Percentiles rank a stretch among this genome's conserved stretches.
Conservation (phyloP, 805 yeast species). For the Cyberlindnera subsufficiens region DNA sequence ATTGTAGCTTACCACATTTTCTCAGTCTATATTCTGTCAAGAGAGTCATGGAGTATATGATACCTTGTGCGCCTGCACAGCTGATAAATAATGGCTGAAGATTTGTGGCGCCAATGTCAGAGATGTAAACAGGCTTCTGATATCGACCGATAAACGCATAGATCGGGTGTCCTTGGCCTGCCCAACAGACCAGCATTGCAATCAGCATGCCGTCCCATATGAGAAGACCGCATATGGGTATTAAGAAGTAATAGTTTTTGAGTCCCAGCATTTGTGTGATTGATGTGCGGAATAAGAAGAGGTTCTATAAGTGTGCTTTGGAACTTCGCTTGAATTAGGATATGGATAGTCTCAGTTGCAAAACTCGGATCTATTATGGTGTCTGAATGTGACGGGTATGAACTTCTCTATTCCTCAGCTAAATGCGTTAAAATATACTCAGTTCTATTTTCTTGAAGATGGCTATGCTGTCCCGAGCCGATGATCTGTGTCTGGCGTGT, state of each 20-base stretch:
- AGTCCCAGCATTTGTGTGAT: constrained; percentile 8
- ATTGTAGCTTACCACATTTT: constrained; percentile 42
- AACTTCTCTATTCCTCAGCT: too few relatives aligned
- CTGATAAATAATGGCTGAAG: constrained; percentile 79
- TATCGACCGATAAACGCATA: constrained; percentile 46
- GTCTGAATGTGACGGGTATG: too few relatives aligned
- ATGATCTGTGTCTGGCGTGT: too few relatives aligned
- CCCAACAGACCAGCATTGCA: constrained; percentile 75
- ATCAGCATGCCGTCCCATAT: constrained; percentile 93
- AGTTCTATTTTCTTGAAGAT: too few relatives aligned
- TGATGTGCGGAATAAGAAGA: neutral
- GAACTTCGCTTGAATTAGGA: neutral
- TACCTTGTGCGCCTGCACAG: constrained; percentile 72
- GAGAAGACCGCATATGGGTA: constrained; percentile 61
- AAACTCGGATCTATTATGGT: neutral
- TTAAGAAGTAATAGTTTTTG: constrained; percentile 38
- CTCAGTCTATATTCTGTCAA: constrained; percentile 60
- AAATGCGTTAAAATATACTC: too few relatives aligned
- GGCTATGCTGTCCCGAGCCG: too few relatives aligned
- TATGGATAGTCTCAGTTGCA: neutral
- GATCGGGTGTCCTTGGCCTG: constrained; percentile 70
- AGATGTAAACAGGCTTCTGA: constrained; percentile 61
- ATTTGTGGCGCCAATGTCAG: constrained; percentile 85
- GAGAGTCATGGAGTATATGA: constrained; percentile 61
- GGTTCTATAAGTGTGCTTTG: neutral